phyloP scores from a whole-genome alignment of 1,284 basidiomycete genomes.

The Ustilago vetiveriae region DNA sequence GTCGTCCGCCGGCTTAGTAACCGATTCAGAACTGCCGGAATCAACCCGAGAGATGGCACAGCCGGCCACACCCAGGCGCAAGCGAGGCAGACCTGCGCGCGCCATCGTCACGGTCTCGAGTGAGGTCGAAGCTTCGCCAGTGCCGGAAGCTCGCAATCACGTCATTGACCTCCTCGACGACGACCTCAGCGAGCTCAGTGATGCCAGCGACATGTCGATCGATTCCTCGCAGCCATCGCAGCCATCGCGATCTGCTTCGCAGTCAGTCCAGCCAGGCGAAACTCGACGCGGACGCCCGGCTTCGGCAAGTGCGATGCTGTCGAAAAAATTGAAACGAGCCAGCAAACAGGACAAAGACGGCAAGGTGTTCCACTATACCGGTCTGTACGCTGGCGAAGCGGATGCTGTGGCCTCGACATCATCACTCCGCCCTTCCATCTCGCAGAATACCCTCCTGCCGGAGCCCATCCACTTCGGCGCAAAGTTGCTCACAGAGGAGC shows the following conservation, averaged over 20 bases:
- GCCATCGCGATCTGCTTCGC: constrained; percentile 13
- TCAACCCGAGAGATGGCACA: not conserved
- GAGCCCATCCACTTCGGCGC: constrained; percentile 46
- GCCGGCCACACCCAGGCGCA: constrained; percentile 8
- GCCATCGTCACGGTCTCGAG: not conserved
- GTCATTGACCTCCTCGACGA: constrained; percentile 32
- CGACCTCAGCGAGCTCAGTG: constrained; percentile 32
- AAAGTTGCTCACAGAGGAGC: constrained; percentile 43
- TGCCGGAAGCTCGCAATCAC: not conserved
- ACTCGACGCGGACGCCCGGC: constrained; percentile 13
- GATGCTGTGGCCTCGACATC: constrained; percentile 31
- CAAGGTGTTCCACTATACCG: constrained; percentile 28
- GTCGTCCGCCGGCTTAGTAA: not conserved
- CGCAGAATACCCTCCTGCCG: constrained; percentile 19
- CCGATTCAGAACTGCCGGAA: not conserved
- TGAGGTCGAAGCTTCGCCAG: not conserved
- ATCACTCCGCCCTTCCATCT: constrained; percentile 1
- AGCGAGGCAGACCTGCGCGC: constrained; percentile 19
- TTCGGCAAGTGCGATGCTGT: not conserved
- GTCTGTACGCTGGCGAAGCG: constrained; percentile 43
- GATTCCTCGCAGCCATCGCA: constrained; percentile 14
- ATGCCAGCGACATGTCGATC: constrained; percentile 21
- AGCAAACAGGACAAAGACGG: constrained; percentile 33
- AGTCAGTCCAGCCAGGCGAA: not conserved
- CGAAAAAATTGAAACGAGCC: constrained; percentile 24